phyloP scores from a whole-genome alignment of 2,329 filamentous ascomycete species.

The Zymoseptoria passerinii region DNA sequence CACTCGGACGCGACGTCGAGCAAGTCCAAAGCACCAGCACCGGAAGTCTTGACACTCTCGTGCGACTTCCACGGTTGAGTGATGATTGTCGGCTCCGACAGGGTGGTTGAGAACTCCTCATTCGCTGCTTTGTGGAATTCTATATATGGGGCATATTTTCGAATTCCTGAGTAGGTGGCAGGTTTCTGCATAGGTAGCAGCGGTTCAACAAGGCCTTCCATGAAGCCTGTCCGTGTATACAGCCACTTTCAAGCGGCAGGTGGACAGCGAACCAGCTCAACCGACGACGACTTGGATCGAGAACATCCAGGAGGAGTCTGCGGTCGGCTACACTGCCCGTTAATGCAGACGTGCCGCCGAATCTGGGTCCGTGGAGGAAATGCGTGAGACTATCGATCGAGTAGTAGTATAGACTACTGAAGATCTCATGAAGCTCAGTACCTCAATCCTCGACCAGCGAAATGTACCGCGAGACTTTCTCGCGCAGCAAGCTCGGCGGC shows the following conservation, averaged over 20 bases:
- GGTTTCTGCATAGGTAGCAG: conserved; percentile 45
- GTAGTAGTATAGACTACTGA: conserved; percentile 45
- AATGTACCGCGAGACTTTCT: conserved; percentile 36
- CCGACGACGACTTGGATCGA: conserved; percentile 39
- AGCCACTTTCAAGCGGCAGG: conserved; percentile 42
- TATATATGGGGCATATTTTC: conserved; percentile 35
- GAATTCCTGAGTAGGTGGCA: conserved; percentile 45
- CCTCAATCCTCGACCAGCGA: conserved; percentile 31
- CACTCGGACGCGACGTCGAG: conserved; percentile 46
- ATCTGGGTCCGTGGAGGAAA: conserved; percentile 42
- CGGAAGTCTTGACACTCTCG: not conserved
- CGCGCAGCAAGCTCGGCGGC: conserved; percentile 31
- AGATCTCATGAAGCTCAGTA: conserved; percentile 37
- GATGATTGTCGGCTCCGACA: conserved; percentile 30
- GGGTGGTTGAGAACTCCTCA: not conserved
- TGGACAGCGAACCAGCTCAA: conserved; percentile 46
- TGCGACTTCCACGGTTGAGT: conserved; percentile 29
- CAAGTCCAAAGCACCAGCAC: not conserved
- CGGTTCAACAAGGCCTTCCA: conserved; percentile 32
- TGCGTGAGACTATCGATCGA: conserved; percentile 46
- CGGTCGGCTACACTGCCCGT: conserved; percentile 32
- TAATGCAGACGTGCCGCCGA: conserved; percentile 40
- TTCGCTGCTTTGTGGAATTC: not conserved
- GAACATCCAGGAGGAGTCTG: conserved; percentile 40
- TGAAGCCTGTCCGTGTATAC: conserved; percentile 35